Conservation (phyloP, 2,329 filamentous ascomycete species). For the Trichoderma guizhouense region DNA sequence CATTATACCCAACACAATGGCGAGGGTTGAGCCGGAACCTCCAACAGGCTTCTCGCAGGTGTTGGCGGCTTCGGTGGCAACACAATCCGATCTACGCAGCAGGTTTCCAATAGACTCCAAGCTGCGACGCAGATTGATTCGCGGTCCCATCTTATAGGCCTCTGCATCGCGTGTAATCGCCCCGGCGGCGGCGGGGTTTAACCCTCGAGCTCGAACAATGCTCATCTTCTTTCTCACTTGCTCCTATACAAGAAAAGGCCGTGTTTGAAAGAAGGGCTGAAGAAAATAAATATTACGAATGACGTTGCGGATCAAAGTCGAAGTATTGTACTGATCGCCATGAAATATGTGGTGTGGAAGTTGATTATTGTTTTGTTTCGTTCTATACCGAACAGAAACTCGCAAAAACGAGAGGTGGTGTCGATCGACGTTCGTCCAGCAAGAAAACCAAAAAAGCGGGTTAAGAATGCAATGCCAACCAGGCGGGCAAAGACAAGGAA, state of each 20-base stretch:
- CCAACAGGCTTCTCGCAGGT: conserved; percentile 60
- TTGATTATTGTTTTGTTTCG: not conserved
- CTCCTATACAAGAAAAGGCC: not conserved
- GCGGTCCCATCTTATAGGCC: conserved; percentile 28
- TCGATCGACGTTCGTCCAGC: conserved; percentile 15
- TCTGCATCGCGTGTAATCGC: conserved; percentile 19
- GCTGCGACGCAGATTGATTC: conserved; percentile 26
- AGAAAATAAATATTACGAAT: conserved; percentile 1
- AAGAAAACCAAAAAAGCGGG: conserved; percentile 24
- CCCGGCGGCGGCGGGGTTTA: conserved; percentile 18
- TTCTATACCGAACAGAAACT: not conserved
- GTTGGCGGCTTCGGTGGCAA: conserved; percentile 27
- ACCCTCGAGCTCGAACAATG: conserved; percentile 10
- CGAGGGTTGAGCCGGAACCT: conserved; percentile 55
- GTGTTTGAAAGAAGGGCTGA: not conserved
- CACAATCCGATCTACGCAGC: conserved; percentile 19
- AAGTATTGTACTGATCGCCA: conserved; percentile 16
- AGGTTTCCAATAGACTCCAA: conserved; percentile 18
- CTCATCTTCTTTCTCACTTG: conserved; percentile 17
- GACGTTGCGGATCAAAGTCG: conserved; percentile 15
- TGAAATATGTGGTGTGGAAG: conserved; percentile 9
- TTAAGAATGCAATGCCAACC: conserved; percentile 6
- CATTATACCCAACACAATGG: conserved; percentile 67
- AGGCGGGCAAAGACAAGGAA: conserved; percentile 18
- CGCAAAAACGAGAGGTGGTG: not conserved